Base-by-base conservation (phyloP, 2,329 filamentous ascomycete species). In the Sclerotiophoma versabilis region DNA sequence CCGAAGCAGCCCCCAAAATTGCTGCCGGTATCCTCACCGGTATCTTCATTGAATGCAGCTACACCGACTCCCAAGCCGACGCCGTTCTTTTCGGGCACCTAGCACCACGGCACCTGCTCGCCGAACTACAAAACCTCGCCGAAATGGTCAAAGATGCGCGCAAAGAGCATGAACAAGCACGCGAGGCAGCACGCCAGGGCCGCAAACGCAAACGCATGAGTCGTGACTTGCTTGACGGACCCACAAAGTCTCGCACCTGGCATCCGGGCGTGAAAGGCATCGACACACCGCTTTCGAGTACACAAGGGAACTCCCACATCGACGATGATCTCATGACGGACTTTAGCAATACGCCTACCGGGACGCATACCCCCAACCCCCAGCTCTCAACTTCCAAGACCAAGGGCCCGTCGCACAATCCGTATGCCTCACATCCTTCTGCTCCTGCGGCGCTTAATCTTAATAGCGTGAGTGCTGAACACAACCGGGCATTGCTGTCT, bases 31-130 rank as follows among this genome's bases (percentile, higher is more conserved):
- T 83, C 4, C 81, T 99, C 0, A 84, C 82, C 0, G 93, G 89
- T 10, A 89, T 99, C 11, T 93, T 98, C 70, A 96, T 99, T 64
- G 95, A 99, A 79, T 98, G 93, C 75, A 96, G 91, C 58, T 99
- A 93, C 73, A 90, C 92, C 57, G 89, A 97, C 72, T 84, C 85
- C 7, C 89, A 92, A 66, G 82, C 85, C 19, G 87, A 95, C 56
- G 87, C 89, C 43, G 84, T 87, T 0, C 81, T 99, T 0, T 99
- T 92, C 62, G 95, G 95, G 0, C 95, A 99, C 66, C 80, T 99
- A 12, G 91, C 91, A 30, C 95, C 95, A 0, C 82, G 87, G 0
- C 95, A 92, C 71, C 77, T 99, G 11, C 85, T 93, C 20, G 84
- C 89, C 38, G 95, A 99, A 75, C 80, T 99, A 54, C 80, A 81